Base-by-base conservation (phyloP, 129 eudicot species). In the Saposhnikovia divaricata region DNA sequence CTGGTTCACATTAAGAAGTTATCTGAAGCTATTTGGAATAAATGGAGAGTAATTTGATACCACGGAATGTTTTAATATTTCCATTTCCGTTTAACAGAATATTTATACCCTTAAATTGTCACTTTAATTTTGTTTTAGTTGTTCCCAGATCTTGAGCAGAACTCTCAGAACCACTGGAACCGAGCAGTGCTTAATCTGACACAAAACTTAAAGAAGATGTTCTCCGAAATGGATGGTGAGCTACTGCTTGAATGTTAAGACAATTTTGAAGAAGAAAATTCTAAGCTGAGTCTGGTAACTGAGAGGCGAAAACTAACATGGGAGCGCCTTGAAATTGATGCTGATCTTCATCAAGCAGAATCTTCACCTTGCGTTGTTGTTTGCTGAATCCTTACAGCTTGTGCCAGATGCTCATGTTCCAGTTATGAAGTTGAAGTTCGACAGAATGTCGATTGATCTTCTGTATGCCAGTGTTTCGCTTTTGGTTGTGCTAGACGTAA, bases 161-260 rank as follows among this genome's bases (percentile, higher is more conserved):
- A 88, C 85, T 84, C 92, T 16, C 80, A 75, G 65, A 86, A 86
- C 76, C 97, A 91, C 81, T 88, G 93, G 93, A 88, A 91, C 84
- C 90, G 87, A 31, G 86, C 97, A 3, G 93, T 91, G 53, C 87
- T 89, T 43, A 91, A 85, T 87, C 82, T 88, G 37, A 88, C 97
- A 28, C 85, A 87, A 72, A 91, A 91, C 53, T 89, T 89, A 25
- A 82, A 84, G 84, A 91, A 89, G 43, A 85, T 86, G 80, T 87
- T 91, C 55, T 45, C 80, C 16, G 97, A 89, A 19, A 86, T 82
- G 85, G 97, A n/a, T n/a, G n/a, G n/a, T n/a, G n/a, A n/a, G n/a
- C n/a, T n/a, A n/a, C n/a, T n/a, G n/a, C n/a, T n/a, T 79, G 80
- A 86, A 9, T 91, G 97, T 82, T 89, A 85, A 82, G 76, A 83